phyloP scores from a whole-genome alignment of 306 rosid species.

The Hippophae rhamnoides region DNA sequence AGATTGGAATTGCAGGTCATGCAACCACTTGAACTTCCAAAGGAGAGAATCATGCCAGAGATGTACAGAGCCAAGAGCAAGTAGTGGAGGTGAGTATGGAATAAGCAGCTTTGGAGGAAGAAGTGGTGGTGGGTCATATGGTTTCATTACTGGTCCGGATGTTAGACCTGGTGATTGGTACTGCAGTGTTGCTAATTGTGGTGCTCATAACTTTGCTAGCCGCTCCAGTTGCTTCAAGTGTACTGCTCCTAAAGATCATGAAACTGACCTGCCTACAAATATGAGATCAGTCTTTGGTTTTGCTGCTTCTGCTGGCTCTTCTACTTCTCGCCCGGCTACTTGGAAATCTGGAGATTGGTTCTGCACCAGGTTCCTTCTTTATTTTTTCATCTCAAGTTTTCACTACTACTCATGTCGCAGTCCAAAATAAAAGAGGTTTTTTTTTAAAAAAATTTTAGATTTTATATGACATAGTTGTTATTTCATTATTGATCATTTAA shows the following conservation, averaged over 20 bases:
- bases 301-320: constrained; percentile 13
- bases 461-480: too few relatives aligned
- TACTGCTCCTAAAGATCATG: constrained; percentile 62
- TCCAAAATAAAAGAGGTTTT: too few relatives aligned
- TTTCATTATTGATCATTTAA: too few relatives aligned
- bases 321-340: constrained; percentile 51
- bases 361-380: constrained; percentile 48
- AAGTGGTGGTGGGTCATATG: constrained; percentile 34
- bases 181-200: constrained; percentile 66
- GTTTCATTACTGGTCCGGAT: constrained; percentile 73
- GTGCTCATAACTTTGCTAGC: constrained; percentile 88
- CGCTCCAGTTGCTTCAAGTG: constrained; percentile 91
- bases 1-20: constrained; percentile 90
- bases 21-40: constrained; percentile 79
- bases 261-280: constrained; percentile 34
- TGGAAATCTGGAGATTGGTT: constrained; percentile 98
- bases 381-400: too few relatives aligned
- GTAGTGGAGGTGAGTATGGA: constrained; percentile 25
- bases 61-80: constrained; percentile 49
- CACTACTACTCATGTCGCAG: too few relatives aligned
- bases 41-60: constrained; percentile 82
- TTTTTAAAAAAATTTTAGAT: too few relatives aligned
- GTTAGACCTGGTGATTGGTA: constrained; percentile 94
- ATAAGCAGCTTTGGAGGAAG: constrained; percentile 30
- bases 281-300: constrained; percentile 36